Percentiles rank a stretch among this genome's conserved stretches.
Conservation (phyloP, 78 protist genomes). For the Ministeria vibrans region DNA sequence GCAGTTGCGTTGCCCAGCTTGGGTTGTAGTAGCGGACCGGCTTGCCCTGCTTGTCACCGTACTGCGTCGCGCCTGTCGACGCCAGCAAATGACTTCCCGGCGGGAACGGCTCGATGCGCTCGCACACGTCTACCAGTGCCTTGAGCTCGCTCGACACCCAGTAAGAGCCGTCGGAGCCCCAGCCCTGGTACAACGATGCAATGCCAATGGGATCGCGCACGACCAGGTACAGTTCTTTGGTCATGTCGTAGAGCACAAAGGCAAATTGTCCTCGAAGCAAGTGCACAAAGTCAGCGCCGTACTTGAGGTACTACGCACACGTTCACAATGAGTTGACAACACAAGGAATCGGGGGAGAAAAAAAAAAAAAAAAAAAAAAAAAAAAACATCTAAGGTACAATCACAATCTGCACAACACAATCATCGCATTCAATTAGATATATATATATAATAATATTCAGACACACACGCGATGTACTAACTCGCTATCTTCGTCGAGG, state of each 20-base stretch:
- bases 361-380: too few species aligned
- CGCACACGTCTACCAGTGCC: conserved; percentile 69
- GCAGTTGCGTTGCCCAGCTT: too few species aligned
- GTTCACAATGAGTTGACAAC: too few species aligned
- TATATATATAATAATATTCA: too few species aligned
- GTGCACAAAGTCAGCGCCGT: conserved; percentile 44
- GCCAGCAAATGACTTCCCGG: conserved; percentile 42
- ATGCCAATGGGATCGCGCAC: conserved; percentile 89
- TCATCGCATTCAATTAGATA: too few species aligned
- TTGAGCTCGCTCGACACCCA: conserved; percentile 79
- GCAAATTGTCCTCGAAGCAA: conserved; percentile 69
- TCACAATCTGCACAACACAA: too few species aligned
- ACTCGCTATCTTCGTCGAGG: too few species aligned
- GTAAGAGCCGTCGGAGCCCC: conserved; percentile 55
- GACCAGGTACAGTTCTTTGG: conserved; percentile 36
- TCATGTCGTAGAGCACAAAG: conserved; percentile 55
- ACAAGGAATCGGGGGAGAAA: too few species aligned
- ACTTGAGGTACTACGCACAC: conserved; percentile 47
- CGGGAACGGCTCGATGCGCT: conserved; percentile 56
- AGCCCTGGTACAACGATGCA: conserved; percentile 67
- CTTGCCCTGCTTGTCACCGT: too few species aligned
- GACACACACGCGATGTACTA: too few species aligned
- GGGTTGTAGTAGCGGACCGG: conserved; percentile 16
- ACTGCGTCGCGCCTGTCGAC: too few species aligned
- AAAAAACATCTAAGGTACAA: too few species aligned